Evolutionary conservation across 2,329 filamentous ascomycete genomes (phyloP).

Genomic region (Mycocentrospora acerina): DNA sequence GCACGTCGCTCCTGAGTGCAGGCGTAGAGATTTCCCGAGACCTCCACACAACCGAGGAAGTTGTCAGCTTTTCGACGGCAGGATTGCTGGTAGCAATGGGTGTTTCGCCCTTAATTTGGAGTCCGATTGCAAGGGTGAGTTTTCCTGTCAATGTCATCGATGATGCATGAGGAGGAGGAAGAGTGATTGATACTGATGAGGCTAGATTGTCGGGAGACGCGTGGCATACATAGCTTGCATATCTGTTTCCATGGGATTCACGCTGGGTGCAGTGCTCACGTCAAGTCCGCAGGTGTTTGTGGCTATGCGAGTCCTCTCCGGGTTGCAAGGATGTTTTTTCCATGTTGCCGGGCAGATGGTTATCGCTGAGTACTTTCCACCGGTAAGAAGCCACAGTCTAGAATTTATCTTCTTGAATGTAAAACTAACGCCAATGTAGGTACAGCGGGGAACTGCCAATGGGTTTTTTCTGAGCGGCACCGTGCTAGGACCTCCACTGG

Average conservation of each 20-base stretch:
- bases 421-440: conserved; percentile 15
- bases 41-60: conserved; percentile 35
- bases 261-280: conserved; percentile 14
- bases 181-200: not conserved
- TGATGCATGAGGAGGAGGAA: not conserved
- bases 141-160: too few relatives aligned
- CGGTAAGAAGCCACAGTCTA: conserved; percentile 4
- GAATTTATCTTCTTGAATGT: too few relatives aligned
- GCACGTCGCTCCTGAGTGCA: conserved; percentile 45
- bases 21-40: conserved; percentile 44
- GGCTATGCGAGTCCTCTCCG: conserved; percentile 15
- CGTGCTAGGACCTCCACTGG: conserved; percentile 46
- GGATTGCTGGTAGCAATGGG: conserved; percentile 20
- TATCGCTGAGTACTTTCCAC: conserved; percentile 21
- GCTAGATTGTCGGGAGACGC: conserved; percentile 13
- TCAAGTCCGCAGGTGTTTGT: conserved; percentile 12
- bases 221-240: conserved; percentile 13
- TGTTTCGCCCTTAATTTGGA: conserved; percentile 14
- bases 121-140: conserved; percentile 13
- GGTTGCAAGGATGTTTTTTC: conserved; percentile 17
- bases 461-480: conserved; percentile 49
- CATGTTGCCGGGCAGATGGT: conserved; percentile 19
- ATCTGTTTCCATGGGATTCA: conserved; percentile 11
- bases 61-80: conserved; percentile 14
- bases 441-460: conserved; percentile 46